These are phyloP conservation scores for Basidiobolus heterosporus DNA, from an alignment of 371 early-diverging fungal species.

Conservation along the genomic window DNA sequence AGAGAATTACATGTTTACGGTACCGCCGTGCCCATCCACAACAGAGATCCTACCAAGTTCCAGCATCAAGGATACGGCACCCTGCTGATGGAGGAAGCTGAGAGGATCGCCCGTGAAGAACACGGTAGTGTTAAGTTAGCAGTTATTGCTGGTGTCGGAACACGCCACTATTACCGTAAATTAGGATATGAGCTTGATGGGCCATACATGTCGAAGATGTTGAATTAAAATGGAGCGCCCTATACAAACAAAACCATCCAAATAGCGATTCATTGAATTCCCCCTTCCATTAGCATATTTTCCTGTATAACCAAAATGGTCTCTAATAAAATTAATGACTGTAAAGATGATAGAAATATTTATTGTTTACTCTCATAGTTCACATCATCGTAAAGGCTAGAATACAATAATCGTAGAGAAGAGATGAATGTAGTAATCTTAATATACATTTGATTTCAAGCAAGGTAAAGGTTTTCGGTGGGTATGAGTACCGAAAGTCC, in stretches of 20 bases:
- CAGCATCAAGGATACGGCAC: slow-evolving; percentile 99
- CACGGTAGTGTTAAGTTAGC: slow-evolving; percentile 92
- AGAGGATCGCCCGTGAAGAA: slow-evolving; percentile 96
- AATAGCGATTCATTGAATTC: too few relatives aligned
- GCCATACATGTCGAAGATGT: slow-evolving; percentile 91
- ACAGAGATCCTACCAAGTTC: slow-evolving; percentile 91
- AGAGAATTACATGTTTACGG: slow-evolving; percentile 99
- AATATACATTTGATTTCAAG: too few relatives aligned
- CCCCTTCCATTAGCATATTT: too few relatives aligned
- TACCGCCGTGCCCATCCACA: slow-evolving; percentile 90
- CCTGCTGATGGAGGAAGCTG: slow-evolving; percentile 98
- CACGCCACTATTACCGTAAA: slow-evolving; percentile 96
- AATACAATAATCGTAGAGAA: too few relatives aligned
- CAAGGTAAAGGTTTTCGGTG: too few relatives aligned
- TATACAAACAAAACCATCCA: not conserved
- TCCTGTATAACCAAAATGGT: too few relatives aligned
- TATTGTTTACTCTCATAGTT: too few relatives aligned
- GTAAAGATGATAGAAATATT: too few relatives aligned
- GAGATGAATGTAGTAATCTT: too few relatives aligned
- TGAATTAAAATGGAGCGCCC: slow-evolving; percentile 15
- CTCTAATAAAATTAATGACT: too few relatives aligned
- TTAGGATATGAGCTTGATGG: slow-evolving; percentile 96
- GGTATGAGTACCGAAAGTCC: too few relatives aligned
- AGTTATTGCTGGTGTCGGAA: slow-evolving; percentile 98
- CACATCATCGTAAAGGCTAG: too few relatives aligned